Evolutionary conservation across 1,139 yeast genomes (phyloP), one percentile per base, ranked within the genome.

Genomic region (Debaryomyces sp.): DNA sequence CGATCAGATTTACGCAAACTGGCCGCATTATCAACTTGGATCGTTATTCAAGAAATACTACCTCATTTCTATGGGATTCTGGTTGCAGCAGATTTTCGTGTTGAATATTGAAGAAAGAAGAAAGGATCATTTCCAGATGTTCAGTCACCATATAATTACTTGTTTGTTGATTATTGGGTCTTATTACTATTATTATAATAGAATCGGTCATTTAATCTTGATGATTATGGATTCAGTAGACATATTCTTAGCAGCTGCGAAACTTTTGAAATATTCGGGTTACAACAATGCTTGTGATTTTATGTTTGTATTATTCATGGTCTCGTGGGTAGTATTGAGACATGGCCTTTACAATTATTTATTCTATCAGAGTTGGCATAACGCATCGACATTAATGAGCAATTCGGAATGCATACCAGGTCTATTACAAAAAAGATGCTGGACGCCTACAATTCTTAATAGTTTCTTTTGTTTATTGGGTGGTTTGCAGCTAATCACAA

Each of bases 181-280:
- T 1, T 91, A 90, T 65, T 76, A 77, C 60, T 84, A 81, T 62
- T 84, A 87, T 67, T 87, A 82, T 65, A 82, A 85, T 35, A 78
- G 91, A 41, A 81, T 89, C 49, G 97, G 97, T 29, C 89, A 89
- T 66, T 79, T 86, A 41, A 85, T 91, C 43, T 70, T 89, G 58
- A 78, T 86, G 57, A 71, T 89, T 54, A 90, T 91, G 96, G 97
- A 91, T 67, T 73, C 84, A 32, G 95, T 85, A 42, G 97, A 91
- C 64, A 81, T 86, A 39, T 73, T 84, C 54, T 73, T 91, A 39
- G 74, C 94, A 0, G 68, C 75, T 2, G 96, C 97, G 18, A 91
- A 91, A 64, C 73, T 89, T 70, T 73, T 89, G 56, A 87, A 85
- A 63, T 91, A 91, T 65, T 75, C 87, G 49, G 88, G 91, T 1